Evolutionary conservation across 1,139 yeast genomes (phyloP).

Genomic region (Nematodospora anomalae): DNA sequence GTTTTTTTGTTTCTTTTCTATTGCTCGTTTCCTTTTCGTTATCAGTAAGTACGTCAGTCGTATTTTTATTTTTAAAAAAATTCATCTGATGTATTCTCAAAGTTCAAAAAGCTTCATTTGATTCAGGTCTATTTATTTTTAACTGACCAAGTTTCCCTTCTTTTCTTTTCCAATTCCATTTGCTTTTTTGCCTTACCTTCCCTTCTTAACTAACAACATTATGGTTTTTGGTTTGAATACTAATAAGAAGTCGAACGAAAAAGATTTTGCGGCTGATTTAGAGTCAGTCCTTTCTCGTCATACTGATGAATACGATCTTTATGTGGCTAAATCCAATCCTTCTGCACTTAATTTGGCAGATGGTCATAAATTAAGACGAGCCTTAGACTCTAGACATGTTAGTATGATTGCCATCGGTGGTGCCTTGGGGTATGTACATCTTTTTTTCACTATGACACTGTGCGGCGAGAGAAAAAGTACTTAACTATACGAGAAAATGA

Average conservation of each 20-base stretch:
- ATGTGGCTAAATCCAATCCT: slow-evolving; percentile 48
- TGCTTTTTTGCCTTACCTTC: not conserved
- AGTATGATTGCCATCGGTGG: slow-evolving; percentile 69
- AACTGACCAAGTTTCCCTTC: not conserved
- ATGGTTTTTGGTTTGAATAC: slow-evolving; percentile 6
- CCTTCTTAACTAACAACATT: not conserved
- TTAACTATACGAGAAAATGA: no score
- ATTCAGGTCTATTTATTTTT: not conserved
- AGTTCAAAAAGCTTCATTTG: no score
- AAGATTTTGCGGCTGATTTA: slow-evolving; percentile 10
- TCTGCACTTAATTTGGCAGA: slow-evolving; percentile 33
- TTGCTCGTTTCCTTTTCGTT: no score
- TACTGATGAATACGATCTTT: slow-evolving; percentile 50
- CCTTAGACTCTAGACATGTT: slow-evolving; percentile 68
- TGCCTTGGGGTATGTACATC: slow-evolving; percentile 46
- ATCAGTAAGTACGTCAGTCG: not conserved
- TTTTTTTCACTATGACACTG: no score
- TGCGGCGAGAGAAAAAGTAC: no score
- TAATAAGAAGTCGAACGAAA: slow-evolving; percentile 18
- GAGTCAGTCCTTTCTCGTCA: slow-evolving; percentile 24
- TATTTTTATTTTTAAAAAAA: no score
- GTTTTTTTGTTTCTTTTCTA: no score
- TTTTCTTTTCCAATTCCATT: no score
- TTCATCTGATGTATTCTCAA: no score
- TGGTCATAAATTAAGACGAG: slow-evolving; percentile 60